Base-by-base conservation (phyloP, 768 basidiomycete species). In the Cubamyces lactineus region DNA sequence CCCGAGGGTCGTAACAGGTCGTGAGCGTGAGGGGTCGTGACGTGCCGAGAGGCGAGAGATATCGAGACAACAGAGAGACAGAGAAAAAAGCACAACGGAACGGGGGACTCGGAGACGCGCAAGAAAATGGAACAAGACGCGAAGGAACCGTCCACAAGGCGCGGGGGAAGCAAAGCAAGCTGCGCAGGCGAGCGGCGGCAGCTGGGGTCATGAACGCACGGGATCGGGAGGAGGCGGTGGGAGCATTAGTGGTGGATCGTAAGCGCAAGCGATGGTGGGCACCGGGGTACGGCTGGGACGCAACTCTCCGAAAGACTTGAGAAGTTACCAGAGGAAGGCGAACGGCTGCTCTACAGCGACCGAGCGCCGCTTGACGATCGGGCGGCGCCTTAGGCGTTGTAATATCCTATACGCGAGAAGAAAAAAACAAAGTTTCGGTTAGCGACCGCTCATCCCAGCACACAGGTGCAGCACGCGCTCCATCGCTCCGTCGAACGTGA, bases 301-400 rank as follows among this genome's bases (percentile, higher is more conserved):
- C 46, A 66, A 57, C 24, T 58, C 51, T 65, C 64, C 64, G 52
- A 38, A 45, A 28, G 52, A 28, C 51, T 47, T 30, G 34, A 46
- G 43, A 51, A 42, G 52, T 38, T 24, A 46, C 41, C 60, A 39
- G 34, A 52, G 51, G 52, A 62, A 41, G 65, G 65, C 63, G 72
- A 41, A 43, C 52, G 50, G 34, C 17, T 7, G 42, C 23, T 24
- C 40, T 52, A 63, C 48, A 58, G 62, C 53, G 53, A 51, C 62
- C 62, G 62, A 53, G 54, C 53, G 63, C 58, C 54, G 57, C 63
- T 60, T 34, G 49, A 24, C 54, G 57, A 46, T 58, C 53, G 47
- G 40, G 48, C 52, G 49, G 24, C 45, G 50, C 11, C 47, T 66
- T 78, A 84, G 65, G 81, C 80, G 65, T 82, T 83, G 79, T 86